These are phyloP conservation scores for Dunaliella primolecta DNA, from an alignment of 139 green algal genomes.

Conservation along the genomic window DNA sequence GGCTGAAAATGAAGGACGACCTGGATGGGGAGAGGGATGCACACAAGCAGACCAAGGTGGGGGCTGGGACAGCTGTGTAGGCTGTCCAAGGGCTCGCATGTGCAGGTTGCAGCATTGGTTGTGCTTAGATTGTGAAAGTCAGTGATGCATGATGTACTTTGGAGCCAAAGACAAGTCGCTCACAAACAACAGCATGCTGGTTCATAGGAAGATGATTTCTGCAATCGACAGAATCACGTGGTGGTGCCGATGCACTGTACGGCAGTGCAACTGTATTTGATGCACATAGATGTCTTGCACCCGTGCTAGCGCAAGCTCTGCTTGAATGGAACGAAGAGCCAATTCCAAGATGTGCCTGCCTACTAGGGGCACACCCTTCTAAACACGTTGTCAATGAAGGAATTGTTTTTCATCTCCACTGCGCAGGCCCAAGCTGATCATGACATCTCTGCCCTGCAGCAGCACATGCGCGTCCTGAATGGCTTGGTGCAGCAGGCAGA, in stretches of 20 bases:
- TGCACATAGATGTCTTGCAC: too few species aligned
- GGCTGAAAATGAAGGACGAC: conserved; percentile 35
- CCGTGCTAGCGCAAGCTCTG: too few species aligned
- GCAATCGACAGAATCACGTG: too few species aligned
- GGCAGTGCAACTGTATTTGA: too few species aligned
- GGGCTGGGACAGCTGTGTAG: background rate
- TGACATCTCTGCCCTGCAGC: background rate
- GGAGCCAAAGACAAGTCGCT: background rate
- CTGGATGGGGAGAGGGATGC: conserved; percentile 35
- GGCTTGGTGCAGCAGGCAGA: background rate
- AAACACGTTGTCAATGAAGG: too few species aligned
- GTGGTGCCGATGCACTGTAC: too few species aligned
- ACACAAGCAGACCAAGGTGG: conserved; percentile 30
- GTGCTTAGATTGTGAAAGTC: background rate
- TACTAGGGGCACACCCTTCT: too few species aligned
- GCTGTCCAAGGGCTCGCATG: conserved; percentile 1
- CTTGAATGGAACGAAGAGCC: too few species aligned
- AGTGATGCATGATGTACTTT: background rate
- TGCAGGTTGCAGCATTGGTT: background rate
- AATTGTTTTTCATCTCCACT: too few species aligned
- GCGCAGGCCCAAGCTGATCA: background rate
- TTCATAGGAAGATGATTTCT: background rate
- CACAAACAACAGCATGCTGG: background rate
- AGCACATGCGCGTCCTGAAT: background rate
- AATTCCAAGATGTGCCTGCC: too few species aligned